Base-by-base conservation (phyloP, 805 yeast species). In the Yarrowia bubula region DNA sequence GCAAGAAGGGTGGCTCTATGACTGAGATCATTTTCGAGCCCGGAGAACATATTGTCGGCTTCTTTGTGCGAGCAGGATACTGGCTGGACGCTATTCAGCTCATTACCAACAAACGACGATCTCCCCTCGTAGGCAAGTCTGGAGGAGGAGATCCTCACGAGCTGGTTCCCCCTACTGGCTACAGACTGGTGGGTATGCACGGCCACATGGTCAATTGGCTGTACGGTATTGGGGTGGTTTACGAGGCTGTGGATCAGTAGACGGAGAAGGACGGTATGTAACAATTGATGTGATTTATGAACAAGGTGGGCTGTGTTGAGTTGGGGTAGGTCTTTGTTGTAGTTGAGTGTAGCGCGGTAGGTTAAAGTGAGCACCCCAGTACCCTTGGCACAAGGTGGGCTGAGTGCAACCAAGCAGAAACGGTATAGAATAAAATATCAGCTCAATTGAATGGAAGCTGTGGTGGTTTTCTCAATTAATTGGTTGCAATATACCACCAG, bases 41-140 rank as follows among this genome's bases (percentile, higher is more conserved):
- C 0, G 89, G 85, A 53, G 97, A 93, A 72, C 66, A 69, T 9
- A 77, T 93, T 8, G 73, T 79, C 3, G 88, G 87, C 31, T 77
- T 92, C 64, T 79, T 81, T 47, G 76, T 91, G 51, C 80, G 96
- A 68, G 79, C 85, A 46, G 98, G 98, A 10, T 85, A 81, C 1
- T 95, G 98, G 98, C 79, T 95, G 5, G 98, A 95, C 78, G 97
- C 88, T 1, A 77, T 90, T 22, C 95, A 89, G 72, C 77, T 95
- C 38, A 79, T 85, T 17, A 89, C 96, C 2, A 67, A 66, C 42
- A 32, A 68, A 15, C 66, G 71, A 42, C 69, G 86, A 67, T 70
- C 78, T 43, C 80, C 80, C 1, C 75, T 84, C 80, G 83, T 78
- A 69, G 98, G 98, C 13, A 89, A 89, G 57, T 73, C 77, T 0